These are phyloP conservation scores for Leucocoprinus sp. DNA, from an alignment of 768 basidiomycete species.

Conservation along the genomic window DNA sequence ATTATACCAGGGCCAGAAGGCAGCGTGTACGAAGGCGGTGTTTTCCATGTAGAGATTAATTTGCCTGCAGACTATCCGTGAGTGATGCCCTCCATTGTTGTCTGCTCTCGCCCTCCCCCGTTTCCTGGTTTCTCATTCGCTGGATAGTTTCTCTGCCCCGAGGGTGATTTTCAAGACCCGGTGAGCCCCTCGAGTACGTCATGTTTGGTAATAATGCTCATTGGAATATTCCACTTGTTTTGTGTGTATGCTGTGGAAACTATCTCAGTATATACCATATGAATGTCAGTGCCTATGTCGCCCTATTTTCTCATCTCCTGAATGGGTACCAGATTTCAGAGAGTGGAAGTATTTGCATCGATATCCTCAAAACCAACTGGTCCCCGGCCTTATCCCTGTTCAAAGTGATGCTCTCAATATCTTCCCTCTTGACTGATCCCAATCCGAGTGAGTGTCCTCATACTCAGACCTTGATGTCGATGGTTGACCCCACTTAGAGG, in stretches of 20 bases:
- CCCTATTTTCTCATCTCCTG: not conserved
- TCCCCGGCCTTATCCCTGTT: slow-evolving; percentile 89
- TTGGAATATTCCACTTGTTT: not conserved
- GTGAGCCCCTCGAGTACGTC: slow-evolving; percentile 27
- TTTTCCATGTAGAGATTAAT: slow-evolving; percentile 59
- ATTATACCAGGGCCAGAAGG: slow-evolving; percentile 78
- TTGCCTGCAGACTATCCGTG: slow-evolving; percentile 77
- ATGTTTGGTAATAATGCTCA: not conserved
- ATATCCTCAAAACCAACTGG: slow-evolving; percentile 92
- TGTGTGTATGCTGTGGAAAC: not conserved
- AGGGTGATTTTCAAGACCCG: slow-evolving; percentile 68
- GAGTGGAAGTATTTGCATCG: slow-evolving; percentile 72
- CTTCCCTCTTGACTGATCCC: slow-evolving; percentile 87
- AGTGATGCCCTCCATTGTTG: slow-evolving; percentile 18
- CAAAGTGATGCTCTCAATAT: slow-evolving; percentile 91
- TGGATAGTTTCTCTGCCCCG: slow-evolving; percentile 66
- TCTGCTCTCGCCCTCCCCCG: not conserved
- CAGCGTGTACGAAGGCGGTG: slow-evolving; percentile 74
- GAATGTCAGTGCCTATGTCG: slow-evolving; percentile 41
- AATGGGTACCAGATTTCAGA: slow-evolving; percentile 50
- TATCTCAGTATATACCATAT: slow-evolving; percentile 72
- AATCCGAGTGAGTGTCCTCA: slow-evolving; percentile 66
- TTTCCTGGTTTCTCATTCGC: not conserved
- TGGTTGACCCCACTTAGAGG: slow-evolving; percentile 33
- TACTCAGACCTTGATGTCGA: not conserved